These are phyloP conservation scores for Coemansia sp. DNA, from an alignment of 192 early-diverging fungal genomes.

Conservation along the genomic window DNA sequence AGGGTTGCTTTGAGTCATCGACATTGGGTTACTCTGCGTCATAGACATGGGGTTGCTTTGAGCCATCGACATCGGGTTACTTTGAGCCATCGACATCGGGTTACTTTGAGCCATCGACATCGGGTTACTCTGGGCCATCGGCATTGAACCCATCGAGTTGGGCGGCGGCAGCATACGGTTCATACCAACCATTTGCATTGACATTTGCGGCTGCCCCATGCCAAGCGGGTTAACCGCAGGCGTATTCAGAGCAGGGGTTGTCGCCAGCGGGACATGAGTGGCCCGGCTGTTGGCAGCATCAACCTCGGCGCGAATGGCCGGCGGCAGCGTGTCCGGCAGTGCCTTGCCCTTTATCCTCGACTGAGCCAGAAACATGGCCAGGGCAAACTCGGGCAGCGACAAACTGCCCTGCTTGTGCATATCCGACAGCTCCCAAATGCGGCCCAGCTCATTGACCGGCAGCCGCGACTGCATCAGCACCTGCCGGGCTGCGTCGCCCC, in stretches of 20 bases:
- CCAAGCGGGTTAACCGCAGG: neutral
- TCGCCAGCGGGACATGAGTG: neutral
- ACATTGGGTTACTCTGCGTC: neutral
- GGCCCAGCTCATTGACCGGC: slow-evolving; percentile 57
- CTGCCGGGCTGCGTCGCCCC: slow-evolving; percentile 55
- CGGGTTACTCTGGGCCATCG: neutral
- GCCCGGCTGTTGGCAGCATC: slow-evolving; percentile 22
- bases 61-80: neutral
- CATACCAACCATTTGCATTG: slow-evolving; percentile 9
- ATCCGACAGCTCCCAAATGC: slow-evolving; percentile 67
- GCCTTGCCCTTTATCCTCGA: slow-evolving; percentile 57
- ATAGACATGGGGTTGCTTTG: neutral
- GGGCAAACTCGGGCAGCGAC: slow-evolving; percentile 63
- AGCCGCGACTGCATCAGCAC: slow-evolving; percentile 61
- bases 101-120: neutral
- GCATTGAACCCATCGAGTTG: neutral
- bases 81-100: neutral
- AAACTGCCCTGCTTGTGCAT: slow-evolving; percentile 52
- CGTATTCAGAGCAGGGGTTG: neutral
- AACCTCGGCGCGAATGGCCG: slow-evolving; percentile 55
- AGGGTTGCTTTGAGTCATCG: too few relatives aligned
- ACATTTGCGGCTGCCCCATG: neutral
- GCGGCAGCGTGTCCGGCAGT: slow-evolving; percentile 57
- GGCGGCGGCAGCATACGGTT: slow-evolving; percentile 8
- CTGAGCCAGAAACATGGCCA: slow-evolving; percentile 68